These are phyloP conservation scores for Pseudogymnoascus sp. DNA, from an alignment of 2,329 filamentous ascomycete species.

Conservation along the genomic window DNA sequence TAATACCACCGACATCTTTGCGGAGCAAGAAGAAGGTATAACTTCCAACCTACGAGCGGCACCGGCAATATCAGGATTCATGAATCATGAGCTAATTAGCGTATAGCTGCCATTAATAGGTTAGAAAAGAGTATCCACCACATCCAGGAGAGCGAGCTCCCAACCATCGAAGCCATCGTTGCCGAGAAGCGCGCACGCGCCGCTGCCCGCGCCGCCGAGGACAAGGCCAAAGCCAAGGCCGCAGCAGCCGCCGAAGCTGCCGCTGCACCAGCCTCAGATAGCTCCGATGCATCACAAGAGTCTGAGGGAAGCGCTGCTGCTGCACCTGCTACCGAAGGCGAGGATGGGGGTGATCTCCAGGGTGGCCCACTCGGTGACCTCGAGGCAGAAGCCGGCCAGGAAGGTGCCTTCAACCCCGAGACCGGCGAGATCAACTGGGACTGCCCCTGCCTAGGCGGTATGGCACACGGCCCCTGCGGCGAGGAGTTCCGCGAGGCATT, in stretches of 20 bases:
- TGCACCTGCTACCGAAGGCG: constrained; percentile 12
- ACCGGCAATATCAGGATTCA: constrained; percentile 37
- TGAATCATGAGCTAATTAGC: constrained; percentile 15
- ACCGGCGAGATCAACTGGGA: constrained; percentile 99
- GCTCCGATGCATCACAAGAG: neutral
- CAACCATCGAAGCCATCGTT: constrained; percentile 59
- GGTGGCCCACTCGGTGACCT: constrained; percentile 44
- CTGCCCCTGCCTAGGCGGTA: constrained; percentile 92
- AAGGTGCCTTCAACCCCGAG: constrained; percentile 95
- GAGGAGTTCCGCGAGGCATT: constrained; percentile 94
- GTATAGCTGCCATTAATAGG: constrained; percentile 24
- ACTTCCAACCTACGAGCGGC: constrained; percentile 27
- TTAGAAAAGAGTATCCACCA: constrained; percentile 28
- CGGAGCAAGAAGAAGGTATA: constrained; percentile 71
- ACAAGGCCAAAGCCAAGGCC: constrained; percentile 16
- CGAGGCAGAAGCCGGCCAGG: constrained; percentile 73
- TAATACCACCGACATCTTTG: constrained; percentile 80
- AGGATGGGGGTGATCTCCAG: constrained; percentile 20
- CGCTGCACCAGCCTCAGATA: constrained; percentile 13
- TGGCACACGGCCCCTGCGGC: constrained; percentile 93
- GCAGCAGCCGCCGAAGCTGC: constrained; percentile 17
- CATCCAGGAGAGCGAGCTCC: constrained; percentile 42
- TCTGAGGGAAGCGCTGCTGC: neutral
- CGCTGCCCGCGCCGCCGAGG: constrained; percentile 23
- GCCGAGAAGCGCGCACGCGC: constrained; percentile 46